Base-by-base conservation (phyloP, 2,329 filamentous ascomycete species). In the Talaromyces funiculosus region DNA sequence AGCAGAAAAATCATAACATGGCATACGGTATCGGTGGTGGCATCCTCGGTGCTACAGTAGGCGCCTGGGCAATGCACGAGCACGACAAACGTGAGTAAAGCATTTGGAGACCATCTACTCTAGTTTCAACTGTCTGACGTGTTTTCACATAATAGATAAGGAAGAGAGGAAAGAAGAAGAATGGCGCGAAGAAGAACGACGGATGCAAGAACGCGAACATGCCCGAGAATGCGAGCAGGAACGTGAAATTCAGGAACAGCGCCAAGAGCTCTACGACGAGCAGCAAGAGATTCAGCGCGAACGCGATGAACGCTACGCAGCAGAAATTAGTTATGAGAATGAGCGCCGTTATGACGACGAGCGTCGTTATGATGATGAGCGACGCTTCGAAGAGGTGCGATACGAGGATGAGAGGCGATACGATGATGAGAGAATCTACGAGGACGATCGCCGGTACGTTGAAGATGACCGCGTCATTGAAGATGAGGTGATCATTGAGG, bases 21-120 rank as follows among this genome's bases (percentile, higher is more conserved):
- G 59, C 59, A 22, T 57, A 53, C 10, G 59, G 59, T 35, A 26
- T 61, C 20, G 59, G 59, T 20, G 59, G 59, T 18, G 59, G 59
- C 18, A 42, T 61, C 14, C 20, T 61, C 20, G 59, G 59, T 53
- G 59, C 59, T 8, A 53, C 59, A 1, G 53, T 57, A 22, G 59
- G 59, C 20, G 59, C 59, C 12, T 61, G 53, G 53, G 59, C 59
- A 40, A 61, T 61, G 59, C 59, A 61, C 26, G 59, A 61, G 35
- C 53, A 55, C 22, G 59, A 61, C 18, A 55, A 57, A 33, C 59
- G 59, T 61, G 42, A 24, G 59, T 53, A 29, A 31, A n/a, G 26
- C n/a, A 18, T 18, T 31, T 10, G 2, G n/a, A 49, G 26, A 14
- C 16, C 9, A n/a, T 12, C n/a, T 12, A 18, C 2, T 5, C 4